Conservation (phyloP, 2,329 filamentous ascomycete genomes). For the Nigrospora oryzae region DNA sequence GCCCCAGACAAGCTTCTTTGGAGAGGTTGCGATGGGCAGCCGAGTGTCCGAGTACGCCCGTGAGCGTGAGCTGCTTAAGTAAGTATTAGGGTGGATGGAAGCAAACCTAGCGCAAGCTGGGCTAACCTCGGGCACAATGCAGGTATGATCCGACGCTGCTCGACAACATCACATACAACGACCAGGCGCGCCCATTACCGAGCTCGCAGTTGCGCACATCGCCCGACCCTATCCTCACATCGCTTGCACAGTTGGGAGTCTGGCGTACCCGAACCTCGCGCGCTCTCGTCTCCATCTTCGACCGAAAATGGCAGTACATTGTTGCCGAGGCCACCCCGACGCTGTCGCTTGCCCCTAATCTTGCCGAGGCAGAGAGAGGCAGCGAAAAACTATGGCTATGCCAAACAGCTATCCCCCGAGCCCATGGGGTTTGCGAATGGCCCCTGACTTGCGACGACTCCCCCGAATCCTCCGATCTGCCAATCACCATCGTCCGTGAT, state of each 20-base stretch:
- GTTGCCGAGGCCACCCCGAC: slow-evolving; percentile 39
- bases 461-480: slow-evolving; percentile 15
- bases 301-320: slow-evolving; percentile 35
- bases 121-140: no score
- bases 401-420: slow-evolving; percentile 18
- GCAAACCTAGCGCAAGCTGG: not conserved
- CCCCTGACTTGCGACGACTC: not conserved
- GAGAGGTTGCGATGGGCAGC: not conserved
- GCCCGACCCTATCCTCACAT: slow-evolving; percentile 24
- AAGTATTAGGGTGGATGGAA: not conserved
- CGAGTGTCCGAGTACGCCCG: not conserved
- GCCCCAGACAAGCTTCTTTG: no score
- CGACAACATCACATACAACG: not conserved
- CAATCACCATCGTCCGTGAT: slow-evolving; percentile 24
- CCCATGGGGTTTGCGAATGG: slow-evolving; percentile 18
- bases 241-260: slow-evolving; percentile 39
- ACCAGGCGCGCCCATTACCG: not conserved
- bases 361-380: slow-evolving; percentile 11
- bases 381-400: slow-evolving; percentile 13
- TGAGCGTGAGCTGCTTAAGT: not conserved
- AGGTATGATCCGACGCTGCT: not conserved
- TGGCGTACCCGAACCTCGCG: slow-evolving; percentile 30
- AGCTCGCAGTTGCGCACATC: not conserved
- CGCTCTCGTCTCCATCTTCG: slow-evolving; percentile 42
- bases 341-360: slow-evolving; percentile 26